Evolutionary conservation across 768 basidiomycete species (phyloP), one percentile per base, ranked within the genome.

Genomic region (Cystofilobasidium bisporidii): DNA sequence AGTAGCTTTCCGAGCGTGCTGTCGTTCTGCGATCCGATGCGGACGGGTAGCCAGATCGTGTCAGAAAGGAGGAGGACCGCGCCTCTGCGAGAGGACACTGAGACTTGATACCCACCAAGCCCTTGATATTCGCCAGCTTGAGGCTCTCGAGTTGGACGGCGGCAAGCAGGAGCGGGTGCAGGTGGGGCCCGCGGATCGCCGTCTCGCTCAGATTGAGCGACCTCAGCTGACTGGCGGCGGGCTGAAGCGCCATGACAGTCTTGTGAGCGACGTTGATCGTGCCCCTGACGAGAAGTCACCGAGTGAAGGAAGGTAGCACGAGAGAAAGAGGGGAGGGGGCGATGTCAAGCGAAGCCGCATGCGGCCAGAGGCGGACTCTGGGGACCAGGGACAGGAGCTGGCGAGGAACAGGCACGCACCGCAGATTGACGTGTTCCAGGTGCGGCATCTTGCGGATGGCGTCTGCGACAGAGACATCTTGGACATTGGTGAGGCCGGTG

Each of bases 11-110:
- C 30, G 24, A 61, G 45, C 40, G 40, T 9, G 15, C 11, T 12
- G 26, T 61, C 60, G 41, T 24, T 61, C 60, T 61, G 36, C n/a
- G n/a, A n/a, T n/a, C n/a, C n/a, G 36, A 61, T 22, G 18, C 50
- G 50, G 5, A 24, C 14, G 26, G 30, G 50, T 55, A 15, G 20
- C 9, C 24, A 18, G 26, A 18, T 41, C 17, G n/a, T n/a, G 24
- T 41, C 3, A 41, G 59, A 1, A 61, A 22, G 15, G 20, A 61
- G 17, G 26, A 41, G 10, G 10, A 41, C 9, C 40, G 9, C 10
- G 40, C 40, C 10, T 41, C n/a, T 26, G 26, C 5, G n/a, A 20
- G n/a, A n/a, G n/a, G n/a, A n/a, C n/a, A n/a, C n/a, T n/a, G n/a
- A n/a, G n/a, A n/a, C n/a, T n/a, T n/a, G 40, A 32, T n/a, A 41